These are phyloP conservation scores for Pseudocercospora pini-densiflorae DNA, from an alignment of 2,329 filamentous ascomycete genomes.

Conservation along the genomic window DNA sequence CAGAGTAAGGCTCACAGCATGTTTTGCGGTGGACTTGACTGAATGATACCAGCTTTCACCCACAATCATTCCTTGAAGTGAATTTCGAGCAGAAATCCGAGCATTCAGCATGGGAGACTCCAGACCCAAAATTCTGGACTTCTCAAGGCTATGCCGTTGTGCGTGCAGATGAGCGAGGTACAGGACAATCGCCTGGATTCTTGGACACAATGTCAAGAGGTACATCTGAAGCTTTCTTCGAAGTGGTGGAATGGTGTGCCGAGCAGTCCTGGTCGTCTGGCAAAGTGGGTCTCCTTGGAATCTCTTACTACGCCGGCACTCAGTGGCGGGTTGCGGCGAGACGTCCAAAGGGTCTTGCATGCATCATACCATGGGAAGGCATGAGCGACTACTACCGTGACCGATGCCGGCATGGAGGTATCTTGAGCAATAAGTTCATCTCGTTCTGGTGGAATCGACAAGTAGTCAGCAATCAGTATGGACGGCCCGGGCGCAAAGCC, in stretches of 20 bases:
- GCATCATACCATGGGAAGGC: conserved; percentile 55
- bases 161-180: conserved; percentile 39
- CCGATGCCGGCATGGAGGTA: conserved; percentile 51
- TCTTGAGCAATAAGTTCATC: conserved; percentile 50
- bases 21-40: conserved; percentile 38
- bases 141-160: conserved; percentile 43
- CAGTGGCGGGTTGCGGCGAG: conserved; percentile 49
- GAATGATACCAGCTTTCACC: conserved; percentile 52
- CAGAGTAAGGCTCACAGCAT: conserved; percentile 44
- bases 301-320: conserved; percentile 48
- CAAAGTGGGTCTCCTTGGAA: conserved; percentile 50
- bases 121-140: conserved; percentile 46
- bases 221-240: conserved; percentile 52
- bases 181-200: conserved; percentile 44
- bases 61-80: conserved; percentile 53
- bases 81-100: conserved; percentile 45
- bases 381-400: conserved; percentile 54
- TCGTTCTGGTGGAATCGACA: conserved; percentile 70
- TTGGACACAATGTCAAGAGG: conserved; percentile 53
- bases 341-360: conserved; percentile 48
- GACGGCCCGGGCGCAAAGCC: conserved; percentile 49
- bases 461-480: conserved; percentile 71
- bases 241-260: conserved; percentile 50
- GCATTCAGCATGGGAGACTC: conserved; percentile 52
- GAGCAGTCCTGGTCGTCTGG: conserved; percentile 52